phyloP scores from a whole-genome alignment of 768 basidiomycete species.

The Suillus fuscotomentosus region DNA sequence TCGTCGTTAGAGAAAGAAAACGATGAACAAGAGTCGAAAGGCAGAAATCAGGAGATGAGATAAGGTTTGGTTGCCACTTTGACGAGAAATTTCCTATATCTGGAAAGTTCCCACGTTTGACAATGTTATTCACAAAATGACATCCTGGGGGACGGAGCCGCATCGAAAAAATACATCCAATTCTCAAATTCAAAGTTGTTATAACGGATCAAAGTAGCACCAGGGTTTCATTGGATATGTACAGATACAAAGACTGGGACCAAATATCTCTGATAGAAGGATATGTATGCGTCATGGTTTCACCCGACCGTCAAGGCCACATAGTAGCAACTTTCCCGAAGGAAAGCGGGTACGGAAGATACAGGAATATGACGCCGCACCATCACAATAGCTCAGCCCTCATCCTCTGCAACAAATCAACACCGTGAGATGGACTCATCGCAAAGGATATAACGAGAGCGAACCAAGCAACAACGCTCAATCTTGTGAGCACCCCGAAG shows the following conservation, averaged over 20 bases:
- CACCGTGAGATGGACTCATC: constrained; percentile 51
- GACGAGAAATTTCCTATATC: constrained; percentile 21
- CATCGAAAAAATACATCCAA: too few species aligned
- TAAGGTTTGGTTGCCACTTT: constrained; percentile 35
- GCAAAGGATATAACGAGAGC: constrained; percentile 30
- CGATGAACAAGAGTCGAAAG: constrained; percentile 24
- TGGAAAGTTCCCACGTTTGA: constrained; percentile 5
- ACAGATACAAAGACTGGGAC: neutral
- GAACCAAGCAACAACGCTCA: constrained; percentile 36
- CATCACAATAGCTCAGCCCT: constrained; percentile 43
- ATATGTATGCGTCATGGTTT: constrained; percentile 78
- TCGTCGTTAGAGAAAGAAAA: constrained; percentile 22
- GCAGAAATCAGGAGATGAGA: constrained; percentile 34
- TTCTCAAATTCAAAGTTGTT: too few species aligned
- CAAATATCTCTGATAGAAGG: neutral
- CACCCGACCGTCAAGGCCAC: constrained; percentile 79
- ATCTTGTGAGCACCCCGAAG: constrained; percentile 51
- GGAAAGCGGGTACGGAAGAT: constrained; percentile 61
- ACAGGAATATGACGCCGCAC: constrained; percentile 79
- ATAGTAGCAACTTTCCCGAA: constrained; percentile 55
- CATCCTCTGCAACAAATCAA: constrained; percentile 46
- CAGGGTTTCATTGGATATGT: neutral
- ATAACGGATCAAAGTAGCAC: neutral
- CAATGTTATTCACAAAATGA: too few species aligned
- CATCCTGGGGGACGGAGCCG: too few species aligned